Evolutionary conservation across 2,329 filamentous ascomycete genomes (phyloP).

Genomic region (Didymella pinodella): DNA sequence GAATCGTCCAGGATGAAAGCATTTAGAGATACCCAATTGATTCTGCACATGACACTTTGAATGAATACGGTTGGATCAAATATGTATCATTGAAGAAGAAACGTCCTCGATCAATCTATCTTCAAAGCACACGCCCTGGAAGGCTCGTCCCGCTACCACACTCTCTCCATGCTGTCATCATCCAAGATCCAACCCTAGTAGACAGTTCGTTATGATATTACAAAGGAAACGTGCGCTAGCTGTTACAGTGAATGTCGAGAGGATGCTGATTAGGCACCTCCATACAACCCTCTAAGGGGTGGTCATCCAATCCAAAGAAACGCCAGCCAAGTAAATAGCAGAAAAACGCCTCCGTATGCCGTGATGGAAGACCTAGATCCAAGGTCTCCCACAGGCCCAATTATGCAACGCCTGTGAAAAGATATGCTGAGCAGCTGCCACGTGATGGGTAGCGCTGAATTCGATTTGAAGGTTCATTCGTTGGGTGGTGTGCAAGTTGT

Average conservation of each 20-base stretch:
- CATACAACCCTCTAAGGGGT: constrained; percentile 1
- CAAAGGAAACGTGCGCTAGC: constrained; percentile 34
- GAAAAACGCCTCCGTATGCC: constrained; percentile 14
- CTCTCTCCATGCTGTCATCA: constrained; percentile 13
- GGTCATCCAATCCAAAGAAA: constrained; percentile 7
- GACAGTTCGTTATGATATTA: constrained; percentile 25
- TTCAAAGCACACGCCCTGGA: constrained; percentile 8
- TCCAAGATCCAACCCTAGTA: constrained; percentile 20
- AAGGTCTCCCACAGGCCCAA: constrained; percentile 5
- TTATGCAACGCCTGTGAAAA: constrained; percentile 17
- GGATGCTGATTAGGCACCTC: background rate
- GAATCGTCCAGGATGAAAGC: background rate
- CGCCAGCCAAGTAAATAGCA: constrained; percentile 4
- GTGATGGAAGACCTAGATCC: background rate
- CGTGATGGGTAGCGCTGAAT: background rate
- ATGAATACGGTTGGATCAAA: constrained; percentile 25
- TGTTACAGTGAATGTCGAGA: constrained; percentile 31
- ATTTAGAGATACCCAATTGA: constrained; percentile 17
- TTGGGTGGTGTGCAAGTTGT: background rate
- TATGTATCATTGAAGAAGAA: constrained; percentile 48
- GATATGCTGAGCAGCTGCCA: constrained; percentile 4
- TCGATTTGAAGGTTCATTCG: constrained; percentile 9
- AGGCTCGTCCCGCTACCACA: background rate
- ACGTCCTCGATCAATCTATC: background rate
- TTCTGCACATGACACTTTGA: background rate